Percentiles rank a stretch among this genome's conserved stretches.
phyloP scores from a whole-genome alignment of 73 alveolate species.

The Diophrys sp. region DNA sequence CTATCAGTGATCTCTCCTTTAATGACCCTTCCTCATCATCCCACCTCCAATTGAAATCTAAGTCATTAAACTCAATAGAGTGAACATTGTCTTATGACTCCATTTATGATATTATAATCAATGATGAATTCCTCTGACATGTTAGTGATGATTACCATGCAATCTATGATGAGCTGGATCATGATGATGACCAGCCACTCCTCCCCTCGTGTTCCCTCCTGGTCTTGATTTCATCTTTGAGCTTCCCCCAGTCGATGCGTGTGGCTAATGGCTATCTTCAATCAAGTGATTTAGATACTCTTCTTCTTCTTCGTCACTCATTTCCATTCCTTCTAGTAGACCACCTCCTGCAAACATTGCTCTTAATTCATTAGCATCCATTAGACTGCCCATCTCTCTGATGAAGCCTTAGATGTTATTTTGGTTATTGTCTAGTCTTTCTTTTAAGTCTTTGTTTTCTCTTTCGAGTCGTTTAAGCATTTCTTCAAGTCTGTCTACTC shows the following conservation, averaged over 20 bases:
- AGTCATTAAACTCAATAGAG: no score
- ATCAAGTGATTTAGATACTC: conserved; percentile 18
- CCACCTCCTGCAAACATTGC: conserved; percentile 12
- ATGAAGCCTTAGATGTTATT: conserved; percentile 23
- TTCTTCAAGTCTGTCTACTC: conserved; percentile 1
- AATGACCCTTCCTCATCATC: no score
- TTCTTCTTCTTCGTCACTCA: conserved; percentile 30
- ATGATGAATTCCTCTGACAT: no score
- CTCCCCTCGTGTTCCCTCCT: conserved; percentile 1
- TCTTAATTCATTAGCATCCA: conserved; percentile 27
- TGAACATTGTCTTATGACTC: no score
- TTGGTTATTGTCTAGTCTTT: conserved; percentile 21
- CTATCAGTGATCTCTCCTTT: no score
- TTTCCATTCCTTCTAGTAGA: conserved; percentile 23
- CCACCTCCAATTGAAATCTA: no score
- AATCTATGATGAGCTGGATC: not conserved
- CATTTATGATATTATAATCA: no score
- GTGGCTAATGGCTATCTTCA: conserved; percentile 45
- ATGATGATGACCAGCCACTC: conserved; percentile 8
- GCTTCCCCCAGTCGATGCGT: conserved; percentile 67
- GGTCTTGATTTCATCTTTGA: conserved; percentile 57
- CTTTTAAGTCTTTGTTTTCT: conserved; percentile 27
- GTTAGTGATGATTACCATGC: not conserved
- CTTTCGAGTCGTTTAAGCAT: conserved; percentile 6
- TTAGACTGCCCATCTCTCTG: conserved; percentile 30